A percentile compares a stretch with the other conserved stretches of the same genome.
phyloP scores from a whole-genome alignment of 148 eudicot genomes.

The Gaultheria prostrata region DNA sequence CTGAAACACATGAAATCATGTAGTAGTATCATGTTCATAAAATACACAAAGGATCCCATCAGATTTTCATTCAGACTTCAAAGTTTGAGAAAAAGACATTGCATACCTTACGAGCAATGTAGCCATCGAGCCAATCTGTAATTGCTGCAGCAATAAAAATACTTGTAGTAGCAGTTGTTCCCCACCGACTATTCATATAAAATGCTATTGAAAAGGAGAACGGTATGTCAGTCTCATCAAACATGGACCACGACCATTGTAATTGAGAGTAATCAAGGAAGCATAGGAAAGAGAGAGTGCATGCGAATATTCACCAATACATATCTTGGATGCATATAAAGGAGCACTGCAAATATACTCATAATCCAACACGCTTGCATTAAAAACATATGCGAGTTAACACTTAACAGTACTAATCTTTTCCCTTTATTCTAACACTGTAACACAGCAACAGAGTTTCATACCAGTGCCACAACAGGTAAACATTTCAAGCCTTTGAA shows the following conservation, averaged over 20 bases:
- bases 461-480: neutral
- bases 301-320: neutral
- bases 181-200: conserved; percentile 78
- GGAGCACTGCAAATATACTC: neutral
- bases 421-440: neutral
- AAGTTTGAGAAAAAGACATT: conserved; percentile 3
- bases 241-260: neutral
- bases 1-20: conserved; percentile 41
- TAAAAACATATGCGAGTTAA: neutral
- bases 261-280: neutral
- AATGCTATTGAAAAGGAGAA: conserved; percentile 51
- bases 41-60: neutral
- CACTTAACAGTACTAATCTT: neutral
- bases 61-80: neutral
- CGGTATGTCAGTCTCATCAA: conserved; percentile 22
- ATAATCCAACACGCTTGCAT: neutral
- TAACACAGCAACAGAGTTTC: conserved; percentile 10
- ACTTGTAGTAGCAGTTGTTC: conserved; percentile 72
- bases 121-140: conserved; percentile 99
- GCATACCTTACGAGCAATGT: conserved; percentile 85
- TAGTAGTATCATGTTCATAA: neutral
- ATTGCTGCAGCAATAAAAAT: conserved; percentile 86
- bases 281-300: neutral
- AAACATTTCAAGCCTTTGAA: neutral
- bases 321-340: neutral